Conservation (phyloP, 148 eudicot genomes). For the Hydrangea macrophylla region DNA sequence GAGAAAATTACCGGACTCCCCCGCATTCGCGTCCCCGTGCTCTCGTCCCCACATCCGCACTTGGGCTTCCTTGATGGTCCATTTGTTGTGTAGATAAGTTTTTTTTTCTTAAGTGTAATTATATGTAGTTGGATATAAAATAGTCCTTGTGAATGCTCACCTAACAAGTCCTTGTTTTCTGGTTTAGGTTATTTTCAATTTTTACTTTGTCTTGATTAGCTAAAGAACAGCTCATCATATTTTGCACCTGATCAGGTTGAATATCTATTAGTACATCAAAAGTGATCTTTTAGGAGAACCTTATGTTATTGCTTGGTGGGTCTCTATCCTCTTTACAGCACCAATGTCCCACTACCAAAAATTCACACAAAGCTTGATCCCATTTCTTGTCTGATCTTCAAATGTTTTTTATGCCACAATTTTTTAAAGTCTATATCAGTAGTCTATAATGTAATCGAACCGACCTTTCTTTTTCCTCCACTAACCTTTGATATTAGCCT, state of each 20-base stretch:
- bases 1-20: too few relatives aligned
- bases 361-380: conserved; percentile 20
- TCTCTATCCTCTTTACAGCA: conserved; percentile 29
- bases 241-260: conserved; percentile 20
- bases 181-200: not conserved
- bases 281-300: conserved; percentile 19
- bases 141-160: too few relatives aligned
- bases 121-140: too few relatives aligned
- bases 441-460: conserved; percentile 25
- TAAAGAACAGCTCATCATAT: not conserved
- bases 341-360: conserved; percentile 28
- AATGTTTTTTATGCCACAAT: conserved; percentile 1
- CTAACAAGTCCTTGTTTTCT: not conserved
- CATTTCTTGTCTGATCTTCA: conserved; percentile 22
- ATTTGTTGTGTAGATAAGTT: too few relatives aligned
- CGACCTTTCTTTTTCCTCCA: not conserved
- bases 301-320: conserved; percentile 24
- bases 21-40: too few relatives aligned
- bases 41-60: too few relatives aligned
- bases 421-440: conserved; percentile 13
- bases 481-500: too few relatives aligned
- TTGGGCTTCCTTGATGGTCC: too few relatives aligned
- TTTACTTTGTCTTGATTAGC: not conserved
- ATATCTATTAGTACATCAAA: conserved; percentile 6
- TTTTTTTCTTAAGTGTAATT: not conserved